Conservation (phyloP, 2,329 filamentous ascomycete genomes). For the Chrysosphaeria jannelii region DNA sequence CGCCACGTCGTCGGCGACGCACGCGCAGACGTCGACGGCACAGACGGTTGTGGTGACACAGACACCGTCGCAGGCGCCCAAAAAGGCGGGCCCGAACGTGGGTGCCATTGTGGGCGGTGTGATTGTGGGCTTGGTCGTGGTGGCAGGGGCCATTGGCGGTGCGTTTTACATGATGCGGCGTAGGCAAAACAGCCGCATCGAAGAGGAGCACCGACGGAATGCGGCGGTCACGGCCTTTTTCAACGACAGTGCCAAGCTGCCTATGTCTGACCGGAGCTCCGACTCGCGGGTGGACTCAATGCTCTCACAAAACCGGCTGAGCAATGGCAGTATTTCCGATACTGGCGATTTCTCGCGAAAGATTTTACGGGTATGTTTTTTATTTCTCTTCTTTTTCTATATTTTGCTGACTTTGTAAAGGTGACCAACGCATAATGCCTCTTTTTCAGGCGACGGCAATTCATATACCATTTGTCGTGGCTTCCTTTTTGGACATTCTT, state of each 20-base stretch:
- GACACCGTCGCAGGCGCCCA: slow-evolving; percentile 7
- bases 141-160: slow-evolving; percentile 35
- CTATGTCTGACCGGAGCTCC: slow-evolving; percentile 36
- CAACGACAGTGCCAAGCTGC: slow-evolving; percentile 26
- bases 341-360: slow-evolving; percentile 90
- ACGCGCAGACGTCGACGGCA: not conserved
- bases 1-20: slow-evolving; percentile 1
- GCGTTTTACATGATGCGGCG: slow-evolving; percentile 46
- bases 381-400: no score
- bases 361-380: slow-evolving; percentile 85
- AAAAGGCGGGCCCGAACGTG: slow-evolving; percentile 21
- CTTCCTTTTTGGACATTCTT: not conserved
- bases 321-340: slow-evolving; percentile 86
- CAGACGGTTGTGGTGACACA: slow-evolving; percentile 6
- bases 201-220: slow-evolving; percentile 62
- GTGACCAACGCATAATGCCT: no score
- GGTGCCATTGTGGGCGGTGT: slow-evolving; percentile 66
- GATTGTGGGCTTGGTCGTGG: slow-evolving; percentile 49
- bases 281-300: slow-evolving; percentile 72
- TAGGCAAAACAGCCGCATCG: slow-evolving; percentile 44
- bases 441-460: no score
- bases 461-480: slow-evolving; percentile 1
- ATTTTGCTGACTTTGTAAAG: no score
- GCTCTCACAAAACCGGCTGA: slow-evolving; percentile 57
- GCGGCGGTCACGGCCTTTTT: slow-evolving; percentile 53